These are phyloP conservation scores for Paralagenidium karlingii DNA, from an alignment of 352 stramenopile genomes.

Conservation along the genomic window DNA sequence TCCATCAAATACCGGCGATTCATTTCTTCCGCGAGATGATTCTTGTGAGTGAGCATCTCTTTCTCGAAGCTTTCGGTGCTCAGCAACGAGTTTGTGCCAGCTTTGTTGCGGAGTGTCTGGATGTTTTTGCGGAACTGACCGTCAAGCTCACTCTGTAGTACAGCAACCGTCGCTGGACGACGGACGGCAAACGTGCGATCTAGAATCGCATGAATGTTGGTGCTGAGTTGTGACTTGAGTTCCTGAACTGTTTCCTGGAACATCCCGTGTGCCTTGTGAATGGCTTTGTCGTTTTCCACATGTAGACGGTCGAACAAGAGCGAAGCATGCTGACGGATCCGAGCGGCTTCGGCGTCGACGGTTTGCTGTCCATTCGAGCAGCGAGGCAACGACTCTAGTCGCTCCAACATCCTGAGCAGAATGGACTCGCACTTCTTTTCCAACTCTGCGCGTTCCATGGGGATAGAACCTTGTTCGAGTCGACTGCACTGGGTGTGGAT, in stretches of 20 bases:
- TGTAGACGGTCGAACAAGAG: constrained; percentile 66
- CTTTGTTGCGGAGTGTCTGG: constrained; percentile 10
- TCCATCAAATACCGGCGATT: constrained; percentile 68
- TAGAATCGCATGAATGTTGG: constrained; percentile 40
- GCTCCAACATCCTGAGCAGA: constrained; percentile 24
- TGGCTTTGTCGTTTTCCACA: constrained; percentile 55
- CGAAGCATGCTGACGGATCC: constrained; percentile 38
- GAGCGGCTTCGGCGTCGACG: constrained; percentile 36
- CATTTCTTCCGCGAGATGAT: constrained; percentile 43
- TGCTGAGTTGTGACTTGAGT: constrained; percentile 46
- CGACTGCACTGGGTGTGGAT: constrained; percentile 35
- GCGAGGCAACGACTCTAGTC: constrained; percentile 33
- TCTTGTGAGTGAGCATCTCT: constrained; percentile 54
- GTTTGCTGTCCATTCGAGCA: constrained; percentile 27
- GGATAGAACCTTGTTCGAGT: constrained; percentile 44
- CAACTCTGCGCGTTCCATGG: constrained; percentile 41
- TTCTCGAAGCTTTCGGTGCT: constrained; percentile 27
- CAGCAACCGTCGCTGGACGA: constrained; percentile 34
- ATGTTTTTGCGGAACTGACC: constrained; percentile 18
- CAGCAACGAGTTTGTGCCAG: constrained; percentile 16
- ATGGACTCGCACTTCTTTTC: constrained; percentile 33
- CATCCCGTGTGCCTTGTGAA: constrained; percentile 34
- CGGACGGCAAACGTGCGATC: constrained; percentile 41
- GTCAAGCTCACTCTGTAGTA: constrained; percentile 47
- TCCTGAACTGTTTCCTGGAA: constrained; percentile 36